Conservation (phyloP, 345 rosid genomes). For the Ceriops zippeliana region DNA sequence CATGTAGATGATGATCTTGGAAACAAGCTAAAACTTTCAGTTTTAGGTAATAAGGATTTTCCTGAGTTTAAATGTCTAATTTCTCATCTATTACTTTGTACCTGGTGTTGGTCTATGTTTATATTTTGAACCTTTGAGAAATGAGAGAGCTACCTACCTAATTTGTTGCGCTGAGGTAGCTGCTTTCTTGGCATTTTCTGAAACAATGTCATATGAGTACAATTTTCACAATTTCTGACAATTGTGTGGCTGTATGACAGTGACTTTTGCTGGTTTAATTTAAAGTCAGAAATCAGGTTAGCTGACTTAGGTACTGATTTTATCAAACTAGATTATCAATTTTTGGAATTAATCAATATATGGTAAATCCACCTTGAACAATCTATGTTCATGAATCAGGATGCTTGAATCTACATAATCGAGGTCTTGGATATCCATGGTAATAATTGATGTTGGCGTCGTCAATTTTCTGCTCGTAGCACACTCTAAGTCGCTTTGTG, state of each 20-base stretch:
- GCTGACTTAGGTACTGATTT: conserved; percentile 2
- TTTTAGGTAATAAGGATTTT: background rate
- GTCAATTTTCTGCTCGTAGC: too few relatives aligned
- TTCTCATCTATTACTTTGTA: background rate
- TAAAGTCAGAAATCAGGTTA: background rate
- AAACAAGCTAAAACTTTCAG: background rate
- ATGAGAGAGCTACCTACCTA: background rate
- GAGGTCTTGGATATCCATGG: too few relatives aligned
- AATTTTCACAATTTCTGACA: background rate
- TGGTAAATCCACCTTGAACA: too few relatives aligned
- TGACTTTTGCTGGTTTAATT: background rate
- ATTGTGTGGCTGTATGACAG: background rate
- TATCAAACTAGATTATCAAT: conserved; percentile 3
- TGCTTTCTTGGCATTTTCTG: background rate
- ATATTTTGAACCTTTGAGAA: background rate
- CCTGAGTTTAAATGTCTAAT: background rate
- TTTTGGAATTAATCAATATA: background rate
- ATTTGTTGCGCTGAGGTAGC: background rate
- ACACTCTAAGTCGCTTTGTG: background rate
- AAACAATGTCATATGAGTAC: background rate
- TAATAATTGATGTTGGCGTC: too few relatives aligned
- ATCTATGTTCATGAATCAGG: too few relatives aligned
- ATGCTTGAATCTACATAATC: too few relatives aligned
- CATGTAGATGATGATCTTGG: background rate
- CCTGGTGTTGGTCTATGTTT: background rate